phyloP scores from a whole-genome alignment of 176 grass and related monocot genomes.

The Tillandsia fasciculata region DNA sequence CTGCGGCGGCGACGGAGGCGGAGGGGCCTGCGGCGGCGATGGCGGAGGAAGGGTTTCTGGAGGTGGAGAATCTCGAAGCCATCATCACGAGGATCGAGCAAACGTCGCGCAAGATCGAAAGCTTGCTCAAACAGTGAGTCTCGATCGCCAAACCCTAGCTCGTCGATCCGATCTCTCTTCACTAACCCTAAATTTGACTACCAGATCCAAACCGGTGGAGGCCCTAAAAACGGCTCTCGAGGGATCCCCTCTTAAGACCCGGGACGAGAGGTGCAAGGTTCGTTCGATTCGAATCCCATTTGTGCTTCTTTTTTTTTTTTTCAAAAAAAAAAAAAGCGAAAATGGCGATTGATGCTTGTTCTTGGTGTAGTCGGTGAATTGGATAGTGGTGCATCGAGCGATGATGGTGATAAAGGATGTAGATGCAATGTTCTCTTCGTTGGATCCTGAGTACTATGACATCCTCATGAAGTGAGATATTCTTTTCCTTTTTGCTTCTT shows the following conservation, averaged over 20 bases:
- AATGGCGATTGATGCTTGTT: background rate
- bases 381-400: constrained; percentile 96
- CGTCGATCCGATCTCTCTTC: background rate
- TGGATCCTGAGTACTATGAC: constrained; percentile 95
- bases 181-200: background rate
- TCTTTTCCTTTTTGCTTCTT: background rate
- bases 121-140: constrained; percentile 79
- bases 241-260: constrained; percentile 80
- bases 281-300: background rate
- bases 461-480: constrained; percentile 90
- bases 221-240: constrained; percentile 94
- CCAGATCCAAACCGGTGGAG: constrained; percentile 91
- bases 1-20: constrained; percentile 11
- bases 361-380: constrained; percentile 64
- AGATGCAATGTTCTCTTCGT: constrained; percentile 74
- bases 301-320: background rate
- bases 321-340: background rate
- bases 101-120: constrained; percentile 98
- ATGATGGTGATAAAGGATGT: constrained; percentile 98
- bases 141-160: background rate
- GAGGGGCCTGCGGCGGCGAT: constrained; percentile 10
- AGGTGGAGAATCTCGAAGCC: constrained; percentile 82
- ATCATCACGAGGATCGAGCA: constrained; percentile 86
- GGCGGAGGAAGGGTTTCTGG: constrained; percentile 37
- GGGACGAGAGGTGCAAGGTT: constrained; percentile 98